Base-by-base conservation (phyloP, 345 rosid genomes). In the Salix caprea region DNA sequence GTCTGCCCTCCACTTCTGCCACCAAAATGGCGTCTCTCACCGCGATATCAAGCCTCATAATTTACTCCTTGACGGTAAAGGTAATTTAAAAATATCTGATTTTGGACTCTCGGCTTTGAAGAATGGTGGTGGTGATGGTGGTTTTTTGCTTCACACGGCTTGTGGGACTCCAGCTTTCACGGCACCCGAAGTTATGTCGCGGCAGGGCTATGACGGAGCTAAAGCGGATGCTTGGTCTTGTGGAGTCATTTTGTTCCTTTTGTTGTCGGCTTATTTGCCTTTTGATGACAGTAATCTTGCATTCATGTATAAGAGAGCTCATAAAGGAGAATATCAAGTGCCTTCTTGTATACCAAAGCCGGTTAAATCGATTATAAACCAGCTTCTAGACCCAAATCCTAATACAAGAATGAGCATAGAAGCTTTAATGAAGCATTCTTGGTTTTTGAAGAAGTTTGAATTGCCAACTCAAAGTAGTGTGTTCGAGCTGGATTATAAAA, bases 11-110 rank as follows among this genome's bases (percentile, higher is more conserved):
- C 77, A 69, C 12, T 92, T 88, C 88, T 92, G 98, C 75, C 98
- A 91, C 82, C 84, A 91, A 7, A 89, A 89, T 73, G 98, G 97
- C 4, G 85, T 94, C 75, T 84, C 92, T 19, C 98, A 94, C 85
- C 97, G 97, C 0, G 98, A 94, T 76, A 72, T 94, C 37, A 92
- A 94, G 86, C 97, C 97, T 1, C 97, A 94, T 37, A 94, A 92
- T 70, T 86, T 91, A 1, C 87, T 94, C 87, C 80, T 94, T 16
- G 99, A 94, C 77, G 78, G 37, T 11, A 67, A 86, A 19, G 97
- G 94, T 0, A 86, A 86, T 75, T 79, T 93, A 16, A 94, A 94
- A 67, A 87, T 94, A 18, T 86, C 94, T 1, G 99, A 94, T 78
- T 94, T 94, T 46, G 97, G 97, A 0, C 79, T 93, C 58, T 88